Percentiles rank a stretch among this genome's conserved stretches.
These are phyloP conservation scores for Prunus persica DNA, from an alignment of 306 rosid species.

Conservation along the genomic window Prunus_persica_NCBIv2 NC_034015.1:10536001-10536500, in stretches of 20 bases:
- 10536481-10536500: slow-evolving; percentile 4
- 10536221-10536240: slow-evolving; percentile 19
- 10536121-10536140: slow-evolving; percentile 74
- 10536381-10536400: slow-evolving; percentile 88
- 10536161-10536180: slow-evolving; percentile 86
- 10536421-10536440: slow-evolving; percentile 83
- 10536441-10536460: slow-evolving; percentile 89
- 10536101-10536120: slow-evolving; percentile 67
- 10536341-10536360: slow-evolving; percentile 76
- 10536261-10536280: slow-evolving; percentile 17
- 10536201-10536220: slow-evolving; percentile 74
- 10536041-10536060: slow-evolving; percentile 37
- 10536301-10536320: slow-evolving; percentile 91
- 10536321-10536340: slow-evolving; percentile 94
- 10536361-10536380: slow-evolving; percentile 73
- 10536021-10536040: slow-evolving; percentile 41
- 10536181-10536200: slow-evolving; percentile 47
- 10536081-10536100: slow-evolving; percentile 49
- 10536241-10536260: slow-evolving; percentile 9
- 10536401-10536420: slow-evolving; percentile 82
- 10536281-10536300: slow-evolving; percentile 80
- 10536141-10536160: slow-evolving; percentile 82
- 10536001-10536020: slow-evolving; percentile 49
- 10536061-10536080: slow-evolving; percentile 74
- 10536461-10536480: slow-evolving; percentile 60